phyloP scores from a whole-genome alignment of 306 rosid species.

The Gillenia trifoliata region DNA sequence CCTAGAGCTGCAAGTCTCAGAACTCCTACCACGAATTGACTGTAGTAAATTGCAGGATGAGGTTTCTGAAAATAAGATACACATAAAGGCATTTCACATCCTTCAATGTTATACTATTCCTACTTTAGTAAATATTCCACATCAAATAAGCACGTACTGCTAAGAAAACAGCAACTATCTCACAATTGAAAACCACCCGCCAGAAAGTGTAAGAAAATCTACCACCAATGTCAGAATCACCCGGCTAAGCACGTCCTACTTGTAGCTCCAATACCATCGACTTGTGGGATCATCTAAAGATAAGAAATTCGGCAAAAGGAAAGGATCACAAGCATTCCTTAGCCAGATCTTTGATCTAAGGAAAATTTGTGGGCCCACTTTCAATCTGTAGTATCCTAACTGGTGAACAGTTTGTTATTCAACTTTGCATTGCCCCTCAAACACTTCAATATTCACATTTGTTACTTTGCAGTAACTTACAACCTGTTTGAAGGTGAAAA shows the following conservation, averaged over 20 bases:
- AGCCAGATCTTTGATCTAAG: neutral
- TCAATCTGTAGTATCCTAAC: neutral
- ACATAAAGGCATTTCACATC: neutral
- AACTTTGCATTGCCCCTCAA: neutral
- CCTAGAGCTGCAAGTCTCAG: too few relatives aligned
- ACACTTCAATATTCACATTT: slow-evolving; percentile 1
- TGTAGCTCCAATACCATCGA: neutral
- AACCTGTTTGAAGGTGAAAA: neutral
- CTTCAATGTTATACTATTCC: neutral
- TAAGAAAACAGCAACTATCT: neutral
- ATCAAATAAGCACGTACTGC: neutral
- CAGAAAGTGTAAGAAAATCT: neutral
- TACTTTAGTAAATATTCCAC: neutral
- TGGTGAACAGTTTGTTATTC: neutral
- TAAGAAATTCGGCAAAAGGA: neutral
- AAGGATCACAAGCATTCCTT: neutral
- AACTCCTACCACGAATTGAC: neutral
- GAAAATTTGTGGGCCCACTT: neutral
- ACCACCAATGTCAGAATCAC: neutral
- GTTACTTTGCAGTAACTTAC: neutral
- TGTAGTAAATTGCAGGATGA: neutral
- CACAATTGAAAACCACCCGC: neutral
- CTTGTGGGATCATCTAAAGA: neutral
- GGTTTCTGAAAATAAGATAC: neutral
- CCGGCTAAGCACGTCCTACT: neutral